phyloP scores from a whole-genome alignment of 2,329 filamentous ascomycete species.

The Colletotrichum spaethianum region DNA sequence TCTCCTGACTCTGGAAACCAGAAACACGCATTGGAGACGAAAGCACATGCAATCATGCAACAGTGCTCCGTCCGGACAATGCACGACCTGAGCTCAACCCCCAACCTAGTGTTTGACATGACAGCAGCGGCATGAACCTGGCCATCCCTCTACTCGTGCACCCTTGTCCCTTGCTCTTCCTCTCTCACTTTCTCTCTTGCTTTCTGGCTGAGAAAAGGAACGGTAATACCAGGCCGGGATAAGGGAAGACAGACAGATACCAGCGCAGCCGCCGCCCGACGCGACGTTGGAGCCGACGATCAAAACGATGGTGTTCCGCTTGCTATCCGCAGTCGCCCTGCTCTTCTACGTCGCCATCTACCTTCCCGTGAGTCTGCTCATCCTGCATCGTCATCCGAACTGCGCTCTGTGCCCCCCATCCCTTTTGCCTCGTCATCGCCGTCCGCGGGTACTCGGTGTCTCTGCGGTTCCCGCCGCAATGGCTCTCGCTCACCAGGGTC shows the following conservation, averaged over 20 bases:
- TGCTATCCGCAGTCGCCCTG: slow-evolving; percentile 17
- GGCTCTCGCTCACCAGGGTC: background rate
- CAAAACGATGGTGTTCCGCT: background rate
- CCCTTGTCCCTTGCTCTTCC: background rate
- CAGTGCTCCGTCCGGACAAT: slow-evolving; percentile 14
- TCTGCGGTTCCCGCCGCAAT: slow-evolving; percentile 10
- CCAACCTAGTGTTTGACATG: slow-evolving; percentile 28
- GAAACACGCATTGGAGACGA: slow-evolving; percentile 10
- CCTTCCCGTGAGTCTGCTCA: slow-evolving; percentile 32
- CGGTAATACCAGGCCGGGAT: background rate
- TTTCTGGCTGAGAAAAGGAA: background rate
- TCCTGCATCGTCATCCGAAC: background rate
- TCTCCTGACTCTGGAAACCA: background rate
- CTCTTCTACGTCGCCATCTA: slow-evolving; percentile 28
- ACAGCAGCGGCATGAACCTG: slow-evolving; percentile 35
- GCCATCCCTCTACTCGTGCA: slow-evolving; percentile 2
- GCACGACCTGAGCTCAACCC: slow-evolving; percentile 2
- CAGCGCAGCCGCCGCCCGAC: background rate
- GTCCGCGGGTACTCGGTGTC: slow-evolving; percentile 6
- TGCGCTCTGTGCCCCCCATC: background rate
- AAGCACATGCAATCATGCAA: slow-evolving; percentile 19
- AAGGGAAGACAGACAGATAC: background rate
- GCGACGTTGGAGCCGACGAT: background rate
- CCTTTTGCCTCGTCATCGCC: background rate
- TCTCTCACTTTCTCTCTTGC: background rate